A percentile compares a stretch with the other conserved stretches of the same genome.
Conservation (phyloP, 2,329 filamentous ascomycete genomes). For the Byssochlamys sp. region DNA sequence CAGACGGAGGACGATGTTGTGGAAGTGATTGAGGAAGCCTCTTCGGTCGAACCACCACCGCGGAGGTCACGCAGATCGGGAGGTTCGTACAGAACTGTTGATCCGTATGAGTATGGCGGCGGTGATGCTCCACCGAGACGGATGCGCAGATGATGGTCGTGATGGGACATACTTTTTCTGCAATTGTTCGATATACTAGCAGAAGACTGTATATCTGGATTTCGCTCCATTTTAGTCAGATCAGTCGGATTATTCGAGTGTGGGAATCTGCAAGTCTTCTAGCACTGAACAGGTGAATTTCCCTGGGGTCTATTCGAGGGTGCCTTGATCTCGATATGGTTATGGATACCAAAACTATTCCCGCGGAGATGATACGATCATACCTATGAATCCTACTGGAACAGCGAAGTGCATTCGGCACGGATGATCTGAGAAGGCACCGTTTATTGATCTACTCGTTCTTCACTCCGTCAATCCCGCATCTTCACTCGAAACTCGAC, state of each 20-base stretch:
- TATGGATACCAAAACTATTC: background rate
- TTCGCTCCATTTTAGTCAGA: background rate
- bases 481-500: too few species aligned
- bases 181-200: background rate
- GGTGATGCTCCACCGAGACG: conserved; percentile 13
- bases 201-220: background rate
- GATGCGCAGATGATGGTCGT: conserved; percentile 10
- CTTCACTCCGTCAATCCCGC: too few species aligned
- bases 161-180: conserved; percentile 1
- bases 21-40: conserved; percentile 50
- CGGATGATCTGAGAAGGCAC: too few species aligned
- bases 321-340: background rate
- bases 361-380: background rate
- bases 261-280: background rate
- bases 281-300: background rate
- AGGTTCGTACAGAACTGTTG: conserved; percentile 42
- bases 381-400: background rate
- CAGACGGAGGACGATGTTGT: conserved; percentile 42
- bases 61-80: conserved; percentile 26
- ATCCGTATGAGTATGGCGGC: conserved; percentile 32
- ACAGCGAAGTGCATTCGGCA: too few species aligned
- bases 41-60: conserved; percentile 23
- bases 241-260: background rate
- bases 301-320: background rate
- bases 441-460: too few species aligned